These are phyloP conservation scores for Aspergillus sp. DNA, from an alignment of 2,329 filamentous ascomycete genomes.

Conservation along the genomic window DNA sequence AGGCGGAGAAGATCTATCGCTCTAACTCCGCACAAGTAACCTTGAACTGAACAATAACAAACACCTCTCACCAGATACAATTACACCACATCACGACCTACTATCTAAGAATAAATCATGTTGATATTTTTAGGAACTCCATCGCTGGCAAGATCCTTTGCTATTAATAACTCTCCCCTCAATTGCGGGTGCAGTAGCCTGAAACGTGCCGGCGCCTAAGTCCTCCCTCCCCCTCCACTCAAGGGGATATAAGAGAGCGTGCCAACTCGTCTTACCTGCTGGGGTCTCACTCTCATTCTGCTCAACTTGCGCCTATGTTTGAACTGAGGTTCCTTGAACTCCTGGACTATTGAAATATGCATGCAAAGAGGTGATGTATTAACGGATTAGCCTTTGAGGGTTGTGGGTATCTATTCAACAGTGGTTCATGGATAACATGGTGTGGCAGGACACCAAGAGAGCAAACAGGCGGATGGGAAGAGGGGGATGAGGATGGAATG, in stretches of 20 bases:
- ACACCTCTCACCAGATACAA: background rate
- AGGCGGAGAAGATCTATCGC: background rate
- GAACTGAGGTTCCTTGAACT: too few species aligned
- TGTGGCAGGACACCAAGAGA: background rate
- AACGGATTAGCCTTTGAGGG: conserved; percentile 2
- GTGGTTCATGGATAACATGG: background rate
- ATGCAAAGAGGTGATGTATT: background rate
- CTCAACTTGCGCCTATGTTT: background rate
- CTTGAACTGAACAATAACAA: background rate
- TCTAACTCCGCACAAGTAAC: background rate
- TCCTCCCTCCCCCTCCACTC: background rate
- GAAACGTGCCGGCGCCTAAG: conserved; percentile 11
- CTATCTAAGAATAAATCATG: background rate
- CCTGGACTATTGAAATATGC: background rate
- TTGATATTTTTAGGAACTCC: background rate
- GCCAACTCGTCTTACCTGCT: background rate
- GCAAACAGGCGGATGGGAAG: background rate
- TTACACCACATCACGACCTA: background rate
- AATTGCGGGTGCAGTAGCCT: conserved; percentile 1
- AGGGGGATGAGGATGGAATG: background rate
- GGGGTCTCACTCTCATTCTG: background rate
- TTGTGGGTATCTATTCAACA: conserved; percentile 11
- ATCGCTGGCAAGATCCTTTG: background rate
- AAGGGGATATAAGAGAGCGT: background rate
- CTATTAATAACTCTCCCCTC: conserved; percentile 8